Base-by-base conservation (phyloP, 176 grass and related monocot genomes). In the Musa itinerans region DNA sequence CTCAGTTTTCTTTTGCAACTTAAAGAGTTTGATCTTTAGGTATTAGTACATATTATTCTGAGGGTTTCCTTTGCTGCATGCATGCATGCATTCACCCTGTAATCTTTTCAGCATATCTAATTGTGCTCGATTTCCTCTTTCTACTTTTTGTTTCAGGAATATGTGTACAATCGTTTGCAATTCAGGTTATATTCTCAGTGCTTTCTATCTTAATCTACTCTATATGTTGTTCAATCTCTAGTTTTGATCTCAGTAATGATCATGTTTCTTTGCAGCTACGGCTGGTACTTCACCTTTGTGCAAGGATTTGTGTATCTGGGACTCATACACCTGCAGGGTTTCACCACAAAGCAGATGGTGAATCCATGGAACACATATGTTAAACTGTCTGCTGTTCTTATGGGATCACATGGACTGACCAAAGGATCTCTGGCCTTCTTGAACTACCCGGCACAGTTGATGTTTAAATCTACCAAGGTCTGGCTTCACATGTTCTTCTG, bases 381-480 rank as follows among this genome's bases (percentile, higher is more conserved):
- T 54, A 89, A 92, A 10, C 74, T 98, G 74, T 90, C 90, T 1
- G 86, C 78, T 9, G 88, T 89, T 59, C 86, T 98, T 52, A 98
- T 98, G 90, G 94, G 90, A 3, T 98, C 94, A 59, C 59, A 91
- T 14, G 94, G 94, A 80, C 90, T 93, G 71, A 98, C 94, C 14
- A 98, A 98, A 84, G 88, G 90, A 20, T 98, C 94, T 26, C 94
- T 98, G 12, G 90, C 94, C 16, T 98, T 98, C 80, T 88, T 98
- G 76, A 98, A 98, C 20, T 97, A 93, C 74, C 90, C 90, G 3
- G 94, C 94, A 0, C 94, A 97, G 59, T 83, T 97, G 67, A 97
- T 97, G 94, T 97, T 97, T 86, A 97, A 97, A 56, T 93, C 88
- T 58, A 97, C 94, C 54, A 97, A 96, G 87, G 93, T 96, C 20